These are phyloP conservation scores for Penicillium waksmanii DNA, from an alignment of 495 filamentous ascomycete genomes.

Conservation along the genomic window DNA sequence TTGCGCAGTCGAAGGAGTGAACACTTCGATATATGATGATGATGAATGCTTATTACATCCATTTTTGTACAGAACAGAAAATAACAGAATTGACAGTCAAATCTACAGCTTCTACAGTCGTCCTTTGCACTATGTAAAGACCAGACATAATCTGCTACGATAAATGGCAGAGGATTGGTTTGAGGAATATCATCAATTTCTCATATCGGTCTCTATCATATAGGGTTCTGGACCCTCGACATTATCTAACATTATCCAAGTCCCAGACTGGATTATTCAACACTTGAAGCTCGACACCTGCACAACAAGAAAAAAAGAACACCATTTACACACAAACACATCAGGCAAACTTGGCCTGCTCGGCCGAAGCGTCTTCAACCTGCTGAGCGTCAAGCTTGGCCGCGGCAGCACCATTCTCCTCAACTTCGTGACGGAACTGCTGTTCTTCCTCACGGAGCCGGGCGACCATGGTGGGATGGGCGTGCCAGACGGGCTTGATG, in stretches of 20 bases:
- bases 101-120: not conserved
- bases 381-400: slow-evolving; percentile 25
- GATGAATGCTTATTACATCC: not conserved
- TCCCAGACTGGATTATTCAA: not conserved
- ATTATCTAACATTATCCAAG: not conserved
- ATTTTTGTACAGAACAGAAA: not conserved
- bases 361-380: slow-evolving; percentile 21
- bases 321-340: not conserved
- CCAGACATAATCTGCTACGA: not conserved
- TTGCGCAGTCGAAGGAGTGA: slow-evolving; percentile 10
- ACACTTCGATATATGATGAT: not conserved
- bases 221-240: not conserved
- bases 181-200: slow-evolving; percentile 2
- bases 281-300: not conserved
- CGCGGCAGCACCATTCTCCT: slow-evolving; percentile 32
- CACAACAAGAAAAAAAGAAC: not conserved
- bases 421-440: slow-evolving; percentile 39
- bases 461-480: slow-evolving; percentile 44
- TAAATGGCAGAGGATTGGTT: not conserved
- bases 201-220: not conserved
- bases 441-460: slow-evolving; percentile 41
- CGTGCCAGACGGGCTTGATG: slow-evolving; percentile 55
- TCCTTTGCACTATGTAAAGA: not conserved
- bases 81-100: not conserved
- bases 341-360: slow-evolving; percentile 24